phyloP scores from a whole-genome alignment of 2,329 filamentous ascomycete genomes.

The Diatrype stigma region DNA sequence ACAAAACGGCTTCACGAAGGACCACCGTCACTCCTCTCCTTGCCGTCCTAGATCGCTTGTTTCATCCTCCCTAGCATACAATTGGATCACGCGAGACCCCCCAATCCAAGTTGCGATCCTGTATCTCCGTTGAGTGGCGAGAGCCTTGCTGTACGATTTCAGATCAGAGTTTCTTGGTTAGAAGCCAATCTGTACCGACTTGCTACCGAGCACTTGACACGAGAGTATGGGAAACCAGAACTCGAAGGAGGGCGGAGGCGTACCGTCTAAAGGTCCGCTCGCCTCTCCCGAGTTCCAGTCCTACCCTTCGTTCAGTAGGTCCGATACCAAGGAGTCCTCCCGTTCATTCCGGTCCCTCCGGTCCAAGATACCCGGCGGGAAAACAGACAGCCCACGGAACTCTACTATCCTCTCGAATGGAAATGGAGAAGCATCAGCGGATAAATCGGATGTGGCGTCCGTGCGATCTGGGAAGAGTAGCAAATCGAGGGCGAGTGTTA shows the following conservation, averaged over 20 bases:
- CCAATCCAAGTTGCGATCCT: constrained; percentile 15
- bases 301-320: constrained; percentile 87
- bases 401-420: constrained; percentile 64
- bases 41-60: constrained; percentile 46
- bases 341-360: constrained; percentile 81
- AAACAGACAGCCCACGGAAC: constrained; percentile 74
- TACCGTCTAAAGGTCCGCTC: constrained; percentile 46
- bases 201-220: constrained; percentile 7
- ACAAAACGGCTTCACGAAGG: constrained; percentile 40
- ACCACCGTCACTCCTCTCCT: constrained; percentile 42
- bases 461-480: constrained; percentile 65
- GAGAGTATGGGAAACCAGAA: constrained; percentile 69
- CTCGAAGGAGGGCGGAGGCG: constrained; percentile 55
- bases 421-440: constrained; percentile 52
- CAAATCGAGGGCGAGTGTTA: constrained; percentile 39
- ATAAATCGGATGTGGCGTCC: constrained; percentile 72
- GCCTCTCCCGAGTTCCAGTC: constrained; percentile 60
- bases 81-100: constrained; percentile 9
- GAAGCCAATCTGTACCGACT: background rate
- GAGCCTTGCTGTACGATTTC: constrained; percentile 18
- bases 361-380: constrained; percentile 81
- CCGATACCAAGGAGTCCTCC: constrained; percentile 88
- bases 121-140: constrained; percentile 20
- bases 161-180: constrained; percentile 2
- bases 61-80: constrained; percentile 49